Evolutionary conservation across 306 rosid species (phyloP).

Genomic region (Phaseolus lunatus): DNA sequence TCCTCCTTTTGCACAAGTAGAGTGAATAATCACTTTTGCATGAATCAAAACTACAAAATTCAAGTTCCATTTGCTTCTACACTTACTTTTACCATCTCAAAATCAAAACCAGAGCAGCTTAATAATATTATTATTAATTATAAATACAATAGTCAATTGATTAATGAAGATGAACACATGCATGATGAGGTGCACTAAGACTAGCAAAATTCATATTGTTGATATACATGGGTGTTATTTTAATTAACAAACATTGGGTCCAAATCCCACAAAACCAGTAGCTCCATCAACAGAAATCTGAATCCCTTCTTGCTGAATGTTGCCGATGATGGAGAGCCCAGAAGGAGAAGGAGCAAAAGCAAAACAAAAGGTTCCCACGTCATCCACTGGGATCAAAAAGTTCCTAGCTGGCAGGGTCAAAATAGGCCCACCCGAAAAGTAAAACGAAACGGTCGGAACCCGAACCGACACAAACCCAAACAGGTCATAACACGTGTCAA

Average conservation of each 20-base stretch:
- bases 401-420: slow-evolving; percentile 88
- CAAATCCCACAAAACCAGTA: slow-evolving; percentile 90
- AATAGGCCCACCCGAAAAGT: slow-evolving; percentile 82
- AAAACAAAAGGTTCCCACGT: slow-evolving; percentile 83
- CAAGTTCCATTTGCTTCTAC: slow-evolving; percentile 9
- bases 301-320: slow-evolving; percentile 95
- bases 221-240: slow-evolving; percentile 20
- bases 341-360: slow-evolving; percentile 79
- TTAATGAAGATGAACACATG: slow-evolving; percentile 23
- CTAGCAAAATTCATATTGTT: slow-evolving; percentile 48
- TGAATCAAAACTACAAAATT: slow-evolving; percentile 19
- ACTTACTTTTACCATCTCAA: slow-evolving; percentile 38
- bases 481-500: slow-evolving; percentile 81
- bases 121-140: background rate
- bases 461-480: slow-evolving; percentile 86
- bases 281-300: slow-evolving; percentile 89
- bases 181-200: slow-evolving; percentile 8
- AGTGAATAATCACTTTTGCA: background rate
- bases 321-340: slow-evolving; percentile 84
- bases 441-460: slow-evolving; percentile 90
- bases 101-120: slow-evolving; percentile 18
- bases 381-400: slow-evolving; percentile 82
- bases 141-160: slow-evolving; percentile 24
- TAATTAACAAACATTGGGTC: slow-evolving; percentile 81
- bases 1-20: slow-evolving; percentile 26